These are phyloP conservation scores for Brassica cretica DNA, from an alignment of 345 rosid genomes.

Conservation along the genomic window DNA sequence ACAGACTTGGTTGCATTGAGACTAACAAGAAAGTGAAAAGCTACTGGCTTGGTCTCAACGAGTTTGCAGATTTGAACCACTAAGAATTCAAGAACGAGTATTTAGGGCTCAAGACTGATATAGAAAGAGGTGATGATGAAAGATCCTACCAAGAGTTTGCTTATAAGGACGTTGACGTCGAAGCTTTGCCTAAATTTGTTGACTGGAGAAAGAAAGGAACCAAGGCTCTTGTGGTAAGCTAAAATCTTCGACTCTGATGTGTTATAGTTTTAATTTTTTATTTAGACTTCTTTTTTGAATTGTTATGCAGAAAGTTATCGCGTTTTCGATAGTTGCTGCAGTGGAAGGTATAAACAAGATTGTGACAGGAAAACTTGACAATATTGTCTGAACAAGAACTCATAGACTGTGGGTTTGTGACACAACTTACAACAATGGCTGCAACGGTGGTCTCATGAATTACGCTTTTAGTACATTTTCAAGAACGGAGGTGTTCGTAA, in stretches of 20 bases:
- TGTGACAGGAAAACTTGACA: not conserved
- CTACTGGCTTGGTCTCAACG: slow-evolving; percentile 84
- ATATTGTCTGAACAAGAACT: not conserved
- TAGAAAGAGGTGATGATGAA: slow-evolving; percentile 24
- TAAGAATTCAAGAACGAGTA: slow-evolving; percentile 72
- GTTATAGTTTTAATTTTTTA: not conserved
- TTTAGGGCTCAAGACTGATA: slow-evolving; percentile 49
- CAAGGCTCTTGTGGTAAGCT: slow-evolving; percentile 70
- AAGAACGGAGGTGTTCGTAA: not conserved
- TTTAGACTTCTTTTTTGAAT: not conserved
- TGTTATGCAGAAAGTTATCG: slow-evolving; percentile 72
- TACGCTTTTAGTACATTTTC: not conserved
- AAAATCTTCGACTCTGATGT: not conserved
- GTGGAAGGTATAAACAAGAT: slow-evolving; percentile 44
- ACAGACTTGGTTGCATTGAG: slow-evolving; percentile 20
- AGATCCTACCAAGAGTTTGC: slow-evolving; percentile 39
- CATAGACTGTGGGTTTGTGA: not conserved
- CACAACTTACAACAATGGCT: not conserved
- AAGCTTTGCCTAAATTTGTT: slow-evolving; percentile 16
- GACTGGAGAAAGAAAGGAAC: not conserved
- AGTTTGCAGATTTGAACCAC: slow-evolving; percentile 74
- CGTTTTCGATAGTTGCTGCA: slow-evolving; percentile 81
- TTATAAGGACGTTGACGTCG: slow-evolving; percentile 39
- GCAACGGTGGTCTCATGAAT: not conserved
- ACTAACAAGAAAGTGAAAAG: slow-evolving; percentile 55